phyloP scores from a whole-genome alignment of 2,329 filamentous ascomycete species.

The Macrophomina phaseolina region DNA sequence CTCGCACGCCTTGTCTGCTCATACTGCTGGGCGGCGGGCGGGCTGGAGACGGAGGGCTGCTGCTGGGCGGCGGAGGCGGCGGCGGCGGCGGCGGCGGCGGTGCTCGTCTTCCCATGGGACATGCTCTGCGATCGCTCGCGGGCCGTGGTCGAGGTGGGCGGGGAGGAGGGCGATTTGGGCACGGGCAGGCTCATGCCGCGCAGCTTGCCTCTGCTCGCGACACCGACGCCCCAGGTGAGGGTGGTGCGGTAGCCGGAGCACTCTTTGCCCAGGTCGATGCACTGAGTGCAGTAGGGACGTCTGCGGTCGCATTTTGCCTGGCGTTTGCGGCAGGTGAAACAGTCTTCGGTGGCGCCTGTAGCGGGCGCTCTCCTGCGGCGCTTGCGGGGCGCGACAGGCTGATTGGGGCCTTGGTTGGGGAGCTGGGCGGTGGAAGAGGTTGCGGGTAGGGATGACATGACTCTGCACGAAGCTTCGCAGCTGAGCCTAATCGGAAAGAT shows the following conservation, averaged over 20 bases:
- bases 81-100: background rate
- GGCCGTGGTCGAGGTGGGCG: conserved; percentile 33
- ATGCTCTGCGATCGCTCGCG: conserved; percentile 20
- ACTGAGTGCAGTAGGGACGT: conserved; percentile 93
- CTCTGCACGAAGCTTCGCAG: conserved; percentile 20
- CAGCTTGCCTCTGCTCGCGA: conserved; percentile 93
- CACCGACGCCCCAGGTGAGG: conserved; percentile 94
- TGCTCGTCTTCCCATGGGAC: background rate
- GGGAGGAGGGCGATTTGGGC: conserved; percentile 49
- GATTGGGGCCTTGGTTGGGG: background rate
- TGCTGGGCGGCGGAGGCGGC: background rate
- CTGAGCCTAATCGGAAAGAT: conserved; percentile 20
- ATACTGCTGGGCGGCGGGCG: background rate
- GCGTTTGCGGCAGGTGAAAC: conserved; percentile 88
- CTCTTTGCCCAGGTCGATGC: conserved; percentile 87
- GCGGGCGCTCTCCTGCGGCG: conserved; percentile 86
- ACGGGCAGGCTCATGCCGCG: conserved; percentile 80
- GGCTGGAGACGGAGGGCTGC: conserved; percentile 5
- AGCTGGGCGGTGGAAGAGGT: background rate
- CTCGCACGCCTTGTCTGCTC: conserved; percentile 3
- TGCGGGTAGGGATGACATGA: conserved; percentile 20
- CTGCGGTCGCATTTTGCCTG: conserved; percentile 86
- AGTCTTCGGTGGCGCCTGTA: conserved; percentile 90
- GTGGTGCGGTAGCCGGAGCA: conserved; percentile 97
- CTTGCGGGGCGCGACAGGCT: conserved; percentile 54